phyloP scores from a whole-genome alignment of 2,329 filamentous ascomycete species.

The Xylogone sp. region DNA sequence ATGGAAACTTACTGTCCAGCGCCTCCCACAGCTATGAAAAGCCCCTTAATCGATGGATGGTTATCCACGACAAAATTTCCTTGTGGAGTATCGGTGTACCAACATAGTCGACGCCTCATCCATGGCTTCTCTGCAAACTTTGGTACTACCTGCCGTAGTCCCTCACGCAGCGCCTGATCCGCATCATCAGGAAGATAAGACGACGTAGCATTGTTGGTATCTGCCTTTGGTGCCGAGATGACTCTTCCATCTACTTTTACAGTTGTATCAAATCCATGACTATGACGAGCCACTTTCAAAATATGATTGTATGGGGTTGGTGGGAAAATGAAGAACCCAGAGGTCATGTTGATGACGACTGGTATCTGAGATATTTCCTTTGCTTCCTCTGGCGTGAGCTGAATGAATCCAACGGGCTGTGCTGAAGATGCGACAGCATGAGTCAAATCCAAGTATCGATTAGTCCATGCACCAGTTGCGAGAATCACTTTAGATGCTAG shows the following conservation, averaged over 20 bases:
- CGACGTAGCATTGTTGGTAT: constrained; percentile 15
- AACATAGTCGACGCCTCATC: constrained; percentile 50
- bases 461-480: background rate
- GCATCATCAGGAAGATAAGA: constrained; percentile 43
- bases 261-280: constrained; percentile 49
- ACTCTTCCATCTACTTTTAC: constrained; percentile 5
- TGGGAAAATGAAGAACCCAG: constrained; percentile 72
- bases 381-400: constrained; percentile 70
- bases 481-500: constrained; percentile 16
- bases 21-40: constrained; percentile 46
- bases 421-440: constrained; percentile 77
- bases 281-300: constrained; percentile 59
- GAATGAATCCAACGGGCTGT: constrained; percentile 75
- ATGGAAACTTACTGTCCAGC: background rate
- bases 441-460: constrained; percentile 66
- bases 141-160: constrained; percentile 44
- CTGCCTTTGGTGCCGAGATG: constrained; percentile 12
- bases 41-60: constrained; percentile 43
- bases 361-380: constrained; percentile 62
- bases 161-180: constrained; percentile 42
- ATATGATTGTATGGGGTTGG: constrained; percentile 46
- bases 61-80: constrained; percentile 59
- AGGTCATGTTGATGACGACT: constrained; percentile 67
- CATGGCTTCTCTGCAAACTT: constrained; percentile 49
- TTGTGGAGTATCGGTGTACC: constrained; percentile 63